Conservation (phyloP, 2,329 filamentous ascomycete species). For the Cladosporium velox region DNA sequence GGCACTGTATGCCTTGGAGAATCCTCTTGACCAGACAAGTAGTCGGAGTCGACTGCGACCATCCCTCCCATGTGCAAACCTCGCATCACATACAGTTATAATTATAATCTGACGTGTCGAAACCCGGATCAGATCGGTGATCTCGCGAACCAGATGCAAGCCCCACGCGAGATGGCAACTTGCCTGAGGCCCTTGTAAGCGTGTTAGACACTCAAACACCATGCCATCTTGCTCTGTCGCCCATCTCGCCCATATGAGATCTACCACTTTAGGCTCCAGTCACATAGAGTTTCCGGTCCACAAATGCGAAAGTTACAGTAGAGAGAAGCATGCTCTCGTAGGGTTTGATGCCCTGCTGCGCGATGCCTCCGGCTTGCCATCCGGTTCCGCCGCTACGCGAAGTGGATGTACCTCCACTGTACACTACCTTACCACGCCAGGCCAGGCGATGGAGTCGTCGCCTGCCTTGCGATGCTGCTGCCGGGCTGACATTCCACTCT, state of each 20-base stretch:
- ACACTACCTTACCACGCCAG: background rate
- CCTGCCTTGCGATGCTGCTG: background rate
- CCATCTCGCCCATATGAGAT: background rate
- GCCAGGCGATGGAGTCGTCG: background rate
- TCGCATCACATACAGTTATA: background rate
- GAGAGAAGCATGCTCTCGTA: background rate
- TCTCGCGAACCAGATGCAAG: background rate
- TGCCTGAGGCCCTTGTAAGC: background rate
- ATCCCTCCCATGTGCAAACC: background rate
- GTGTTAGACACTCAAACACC: background rate
- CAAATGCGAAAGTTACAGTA: background rate
- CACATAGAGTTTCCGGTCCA: background rate
- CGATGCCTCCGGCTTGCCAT: slow-evolving; percentile 8
- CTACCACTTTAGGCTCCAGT: background rate
- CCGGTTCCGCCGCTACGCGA: background rate
- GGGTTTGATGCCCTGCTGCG: background rate
- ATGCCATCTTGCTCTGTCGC: background rate
- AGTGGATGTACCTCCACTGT: slow-evolving; percentile 1
- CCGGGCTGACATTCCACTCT: slow-evolving; percentile 7
- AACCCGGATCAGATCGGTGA: background rate
- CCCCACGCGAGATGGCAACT: background rate
- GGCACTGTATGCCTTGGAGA: background rate
- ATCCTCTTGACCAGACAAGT: background rate
- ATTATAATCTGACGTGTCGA: background rate
- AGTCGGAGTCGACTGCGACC: background rate